Conservation (phyloP, 305 asterid genomes). For the Ajuga reptans region DNA sequence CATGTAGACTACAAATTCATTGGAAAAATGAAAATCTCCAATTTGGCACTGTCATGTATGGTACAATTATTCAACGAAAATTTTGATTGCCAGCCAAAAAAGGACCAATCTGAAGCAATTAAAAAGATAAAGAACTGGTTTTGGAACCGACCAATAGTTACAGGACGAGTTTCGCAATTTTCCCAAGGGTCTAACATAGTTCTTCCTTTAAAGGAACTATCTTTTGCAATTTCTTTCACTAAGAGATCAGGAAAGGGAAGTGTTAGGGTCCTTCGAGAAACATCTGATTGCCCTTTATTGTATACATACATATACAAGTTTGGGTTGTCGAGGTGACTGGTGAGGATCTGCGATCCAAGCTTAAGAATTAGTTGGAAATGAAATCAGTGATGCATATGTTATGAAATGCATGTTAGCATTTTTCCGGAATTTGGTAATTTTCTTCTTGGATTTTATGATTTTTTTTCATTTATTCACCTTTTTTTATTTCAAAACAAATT, state of each 20-base stretch:
- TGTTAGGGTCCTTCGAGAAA: not conserved
- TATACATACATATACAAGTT: not conserved
- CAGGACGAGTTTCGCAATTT: no score
- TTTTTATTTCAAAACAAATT: constrained; percentile 16
- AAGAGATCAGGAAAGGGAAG: not conserved
- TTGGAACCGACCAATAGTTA: no score
- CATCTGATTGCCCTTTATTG: not conserved
- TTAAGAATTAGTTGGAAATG: not conserved
- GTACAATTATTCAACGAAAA: no score
- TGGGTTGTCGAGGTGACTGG: not conserved
- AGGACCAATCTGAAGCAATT: no score
- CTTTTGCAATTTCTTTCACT: not conserved
- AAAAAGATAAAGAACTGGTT: no score
- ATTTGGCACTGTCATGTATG: no score
- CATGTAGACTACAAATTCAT: no score
- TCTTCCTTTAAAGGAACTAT: no score
- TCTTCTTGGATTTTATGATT: not conserved
- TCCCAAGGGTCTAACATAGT: no score
- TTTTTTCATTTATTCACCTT: not conserved
- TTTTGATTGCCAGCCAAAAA: no score
- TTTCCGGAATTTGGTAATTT: not conserved
- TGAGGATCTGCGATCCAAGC: not conserved
- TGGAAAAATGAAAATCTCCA: no score
- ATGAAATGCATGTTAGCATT: not conserved
- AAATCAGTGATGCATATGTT: not conserved